Evolutionary conservation across 1,284 basidiomycete species (phyloP).

Genomic region (Pascua sp.): DNA sequence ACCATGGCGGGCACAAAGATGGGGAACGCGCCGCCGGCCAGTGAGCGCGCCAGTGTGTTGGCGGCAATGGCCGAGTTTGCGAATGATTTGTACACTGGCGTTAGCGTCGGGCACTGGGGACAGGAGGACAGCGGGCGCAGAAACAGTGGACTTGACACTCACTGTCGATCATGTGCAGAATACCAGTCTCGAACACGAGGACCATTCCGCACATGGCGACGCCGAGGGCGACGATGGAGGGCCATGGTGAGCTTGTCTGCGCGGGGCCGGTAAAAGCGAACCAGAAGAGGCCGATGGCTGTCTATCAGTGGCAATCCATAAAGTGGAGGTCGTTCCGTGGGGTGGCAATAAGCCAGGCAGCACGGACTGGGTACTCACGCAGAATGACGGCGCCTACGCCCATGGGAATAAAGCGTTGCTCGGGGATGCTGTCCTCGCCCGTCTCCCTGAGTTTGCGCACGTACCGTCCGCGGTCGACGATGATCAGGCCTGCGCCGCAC

Average conservation of each 20-base stretch:
- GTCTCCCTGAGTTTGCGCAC: constrained; percentile 1
- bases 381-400: constrained; percentile 17
- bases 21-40: constrained; percentile 23
- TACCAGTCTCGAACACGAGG: constrained; percentile 21
- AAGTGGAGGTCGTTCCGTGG: neutral
- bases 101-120: no score
- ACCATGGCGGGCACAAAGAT: constrained; percentile 24
- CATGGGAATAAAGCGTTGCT: constrained; percentile 24
- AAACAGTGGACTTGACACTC: no score
- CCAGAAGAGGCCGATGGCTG: constrained; percentile 22
- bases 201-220: constrained; percentile 24
- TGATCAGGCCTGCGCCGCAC: constrained; percentile 17
- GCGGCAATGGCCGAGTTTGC: constrained; percentile 27
- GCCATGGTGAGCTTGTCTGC: constrained; percentile 17
- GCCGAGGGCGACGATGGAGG: constrained; percentile 20
- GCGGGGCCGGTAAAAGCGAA: constrained; percentile 28
- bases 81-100: constrained; percentile 16
- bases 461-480: constrained; percentile 23
- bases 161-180: constrained; percentile 19
- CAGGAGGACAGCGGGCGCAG: no score
- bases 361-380: neutral
- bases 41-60: constrained; percentile 20
- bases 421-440: constrained; percentile 11
- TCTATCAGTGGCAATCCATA: neutral
- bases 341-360: neutral